Base-by-base conservation (phyloP, 306 rosid species). In the Heteromeles arbutifolia region DNA sequence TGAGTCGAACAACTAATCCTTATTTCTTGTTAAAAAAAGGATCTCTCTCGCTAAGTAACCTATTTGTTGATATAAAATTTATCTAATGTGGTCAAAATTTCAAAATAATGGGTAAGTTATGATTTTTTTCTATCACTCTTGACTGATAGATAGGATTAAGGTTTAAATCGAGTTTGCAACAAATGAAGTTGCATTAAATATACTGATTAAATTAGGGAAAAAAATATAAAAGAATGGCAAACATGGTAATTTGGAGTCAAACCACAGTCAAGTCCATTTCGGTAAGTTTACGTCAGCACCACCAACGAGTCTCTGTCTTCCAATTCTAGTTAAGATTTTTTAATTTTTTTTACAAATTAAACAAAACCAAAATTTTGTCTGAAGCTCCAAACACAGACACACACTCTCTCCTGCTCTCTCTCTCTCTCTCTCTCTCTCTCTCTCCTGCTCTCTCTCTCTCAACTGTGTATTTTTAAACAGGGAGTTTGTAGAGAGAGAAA, bases 401-500 rank as follows among this genome's bases (percentile, higher is more conserved):
- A 3, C 39, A 17, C 61, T 44, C 77, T 52, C 50, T 43, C 14
- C 10, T 19, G 5, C 64, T 63, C 71, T 44, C 77, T 52, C 50
- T 43, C 14, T 15, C 31, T 3, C 69, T 56, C 73, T 66, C 1
- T 70, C n/a, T n/a, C n/a, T n/a, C n/a, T n/a, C 61, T 44, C 77
- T 52, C 50, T 43, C 14, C 10, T 19, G 5, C 64, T 63, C 71
- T 44, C 77, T 52, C 77, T 76, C 81, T 79, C 75, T 77, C 78
- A 75, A 76, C 88, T 85, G 90, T 84, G 83, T 83, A 69, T 73
- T 72, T 73, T 72, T 11, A 66, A 56, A 39, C 32, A 73, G 54
- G 44, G 83, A 82, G 87, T 67, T 85, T 78, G 84, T 84, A 80
- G 95, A 89, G 97, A 88, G 95, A 92, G 93, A 88, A 66, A 77